A percentile compares a stretch with the other conserved stretches of the same genome.
Evolutionary conservation across 768 basidiomycete genomes (phyloP).

Genomic region (Pleurotus citrinopileatus): DNA sequence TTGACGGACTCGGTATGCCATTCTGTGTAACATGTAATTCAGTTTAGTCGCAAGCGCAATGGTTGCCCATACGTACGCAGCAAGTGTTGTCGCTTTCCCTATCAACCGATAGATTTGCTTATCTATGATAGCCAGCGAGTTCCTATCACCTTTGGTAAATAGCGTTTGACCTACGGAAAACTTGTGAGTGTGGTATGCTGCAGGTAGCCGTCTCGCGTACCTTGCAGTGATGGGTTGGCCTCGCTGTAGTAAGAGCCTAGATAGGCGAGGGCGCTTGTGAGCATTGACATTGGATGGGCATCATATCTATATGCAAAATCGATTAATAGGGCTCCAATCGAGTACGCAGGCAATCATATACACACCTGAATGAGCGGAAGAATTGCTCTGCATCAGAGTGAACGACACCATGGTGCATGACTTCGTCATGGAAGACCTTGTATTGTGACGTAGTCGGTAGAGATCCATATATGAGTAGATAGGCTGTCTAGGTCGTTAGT

Average conservation of each 20-base stretch:
- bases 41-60: not conserved
- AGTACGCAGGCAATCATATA: not conserved
- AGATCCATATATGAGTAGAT: slow-evolving; percentile 85
- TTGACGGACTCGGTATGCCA: slow-evolving; percentile 92
- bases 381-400: slow-evolving; percentile 70
- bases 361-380: slow-evolving; percentile 64
- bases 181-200: not conserved
- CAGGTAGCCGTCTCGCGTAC: too few species aligned
- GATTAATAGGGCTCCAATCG: not conserved
- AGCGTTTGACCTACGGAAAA: slow-evolving; percentile 62
- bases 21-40: slow-evolving; percentile 38
- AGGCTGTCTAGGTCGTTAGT: slow-evolving; percentile 37
- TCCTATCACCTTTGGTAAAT: slow-evolving; percentile 64
- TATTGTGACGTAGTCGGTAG: slow-evolving; percentile 66
- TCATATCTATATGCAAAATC: slow-evolving; percentile 58
- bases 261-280: slow-evolving; percentile 85
- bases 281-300: slow-evolving; percentile 89
- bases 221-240: slow-evolving; percentile 86
- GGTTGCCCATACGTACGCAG: slow-evolving; percentile 54
- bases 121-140: slow-evolving; percentile 78
- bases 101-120: slow-evolving; percentile 89
- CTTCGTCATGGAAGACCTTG: slow-evolving; percentile 65
- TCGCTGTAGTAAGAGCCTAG: slow-evolving; percentile 85
- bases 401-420: slow-evolving; percentile 70
- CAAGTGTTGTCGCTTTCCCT: slow-evolving; percentile 86